Base-by-base conservation (phyloP, 176 grass and related monocot species). In the Leersia perrieri region DNA sequence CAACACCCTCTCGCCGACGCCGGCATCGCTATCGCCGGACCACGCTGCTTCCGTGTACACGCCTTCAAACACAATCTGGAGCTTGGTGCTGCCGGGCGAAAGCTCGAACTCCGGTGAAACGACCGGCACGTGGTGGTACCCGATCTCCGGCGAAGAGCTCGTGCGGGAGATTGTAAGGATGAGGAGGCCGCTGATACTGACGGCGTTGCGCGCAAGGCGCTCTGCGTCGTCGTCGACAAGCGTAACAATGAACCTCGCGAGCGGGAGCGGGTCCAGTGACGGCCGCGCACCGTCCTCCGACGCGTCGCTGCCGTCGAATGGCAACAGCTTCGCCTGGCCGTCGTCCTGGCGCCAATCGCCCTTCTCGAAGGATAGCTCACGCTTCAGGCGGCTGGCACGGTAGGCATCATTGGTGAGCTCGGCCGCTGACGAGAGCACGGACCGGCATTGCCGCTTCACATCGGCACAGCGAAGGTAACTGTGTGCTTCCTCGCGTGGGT, bases 121-220 rank as follows among this genome's bases (percentile, higher is more conserved):
- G 47, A 4, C 6, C 2, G 66, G 11, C 25, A 31, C 38, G 7
- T 14, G 49, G 7, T 14, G 49, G n/a, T 30, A 76, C 45, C 25
- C 47, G 38, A 44, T 70, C 26, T 85, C 91, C 9, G 35, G 83
- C 15, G 51, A 36, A 6, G 26, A 34, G 11, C n/a, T 82, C 58
- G 84, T 84, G 33, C 72, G 31, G 39, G 58, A 32, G 20, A 87
- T 60, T 49, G 45, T 69, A 26, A 90, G 64, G 45, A 38, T 23
- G 30, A 93, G 75, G 39, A 67, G 63, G 23, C 84, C 91, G 63
- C 75, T 93, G 34, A 93, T 81, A 66, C 90, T 90, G 20, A 93
- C 45, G 15, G 81, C 77, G 1, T 35, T 71, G 11, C 29, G 30
- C 23, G 70, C 82, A 22, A 38, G 35, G 65, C 30, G 51, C 40